These are phyloP conservation scores for Amniculicola lignicola DNA, from an alignment of 495 filamentous ascomycete species.

Conservation along the genomic window DNA sequence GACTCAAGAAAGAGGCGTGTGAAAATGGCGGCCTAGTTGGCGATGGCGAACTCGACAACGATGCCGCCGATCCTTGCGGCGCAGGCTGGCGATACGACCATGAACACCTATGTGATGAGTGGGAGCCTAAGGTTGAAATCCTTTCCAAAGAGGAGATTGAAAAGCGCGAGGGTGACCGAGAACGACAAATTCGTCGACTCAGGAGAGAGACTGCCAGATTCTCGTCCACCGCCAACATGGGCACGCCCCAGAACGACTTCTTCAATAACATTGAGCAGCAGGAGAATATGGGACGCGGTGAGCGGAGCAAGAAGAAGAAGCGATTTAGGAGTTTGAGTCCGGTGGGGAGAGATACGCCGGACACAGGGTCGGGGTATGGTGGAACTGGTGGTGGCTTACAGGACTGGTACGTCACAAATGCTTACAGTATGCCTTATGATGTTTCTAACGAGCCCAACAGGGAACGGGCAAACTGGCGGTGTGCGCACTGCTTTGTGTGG, in stretches of 20 bases:
- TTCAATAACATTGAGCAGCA: slow-evolving; percentile 43
- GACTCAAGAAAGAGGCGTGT: slow-evolving; percentile 92
- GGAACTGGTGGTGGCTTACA: slow-evolving; percentile 65
- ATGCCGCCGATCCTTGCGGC: slow-evolving; percentile 68
- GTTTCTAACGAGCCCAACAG: slow-evolving; percentile 38
- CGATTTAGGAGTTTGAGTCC: slow-evolving; percentile 88
- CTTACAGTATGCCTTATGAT: neutral
- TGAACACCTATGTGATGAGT: slow-evolving; percentile 83
- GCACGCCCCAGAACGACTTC: slow-evolving; percentile 50
- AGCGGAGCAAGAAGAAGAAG: slow-evolving; percentile 89
- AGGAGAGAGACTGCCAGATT: slow-evolving; percentile 90
- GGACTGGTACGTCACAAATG: slow-evolving; percentile 54
- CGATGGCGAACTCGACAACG: slow-evolving; percentile 81
- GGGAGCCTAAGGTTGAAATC: slow-evolving; percentile 89
- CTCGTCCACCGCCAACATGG: slow-evolving; percentile 77
- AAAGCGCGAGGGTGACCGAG: slow-evolving; percentile 90
- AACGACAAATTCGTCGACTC: slow-evolving; percentile 80
- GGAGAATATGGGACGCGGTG: slow-evolving; percentile 76
- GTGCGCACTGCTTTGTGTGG: slow-evolving; percentile 83
- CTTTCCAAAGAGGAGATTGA: slow-evolving; percentile 96
- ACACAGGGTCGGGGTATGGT: slow-evolving; percentile 61
- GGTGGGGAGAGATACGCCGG: slow-evolving; percentile 67
- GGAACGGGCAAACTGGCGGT: slow-evolving; percentile 85
- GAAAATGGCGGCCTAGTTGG: slow-evolving; percentile 79
- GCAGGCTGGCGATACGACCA: slow-evolving; percentile 94